Evolutionary conservation across 2,329 filamentous ascomycete genomes (phyloP).

Genomic region (Talaromyces islandicus): DNA sequence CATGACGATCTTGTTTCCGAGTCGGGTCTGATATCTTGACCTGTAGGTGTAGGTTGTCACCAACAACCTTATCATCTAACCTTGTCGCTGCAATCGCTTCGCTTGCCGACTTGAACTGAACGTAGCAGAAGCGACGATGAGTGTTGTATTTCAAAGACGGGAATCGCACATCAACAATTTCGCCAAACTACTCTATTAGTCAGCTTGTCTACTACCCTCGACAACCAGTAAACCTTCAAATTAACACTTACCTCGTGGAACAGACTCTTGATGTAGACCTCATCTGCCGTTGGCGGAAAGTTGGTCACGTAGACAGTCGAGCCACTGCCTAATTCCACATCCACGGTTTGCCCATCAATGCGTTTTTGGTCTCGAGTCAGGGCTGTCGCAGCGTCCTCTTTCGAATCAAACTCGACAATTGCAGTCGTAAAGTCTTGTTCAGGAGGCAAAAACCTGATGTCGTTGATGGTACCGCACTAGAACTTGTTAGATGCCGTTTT

Average conservation of each 20-base stretch:
- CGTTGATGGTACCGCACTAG: conserved; percentile 72
- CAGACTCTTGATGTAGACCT: conserved; percentile 49
- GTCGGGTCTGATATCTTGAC: conserved; percentile 80
- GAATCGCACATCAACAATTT: conserved; percentile 79
- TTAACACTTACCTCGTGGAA: conserved; percentile 47
- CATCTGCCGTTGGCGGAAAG: conserved; percentile 58
- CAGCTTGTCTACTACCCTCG: not conserved
- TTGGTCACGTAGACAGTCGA: conserved; percentile 88
- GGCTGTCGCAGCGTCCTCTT: conserved; percentile 75
- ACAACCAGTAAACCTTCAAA: not conserved
- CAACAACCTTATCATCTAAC: conserved; percentile 65
- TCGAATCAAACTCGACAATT: conserved; percentile 75
- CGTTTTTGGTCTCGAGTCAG: conserved; percentile 75
- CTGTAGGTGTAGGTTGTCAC: conserved; percentile 61
- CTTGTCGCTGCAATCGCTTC: conserved; percentile 65
- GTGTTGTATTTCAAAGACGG: conserved; percentile 87
- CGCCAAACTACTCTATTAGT: conserved; percentile 53
- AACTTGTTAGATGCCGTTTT: not conserved
- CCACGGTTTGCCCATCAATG: conserved; percentile 66
- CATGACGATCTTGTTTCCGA: conserved; percentile 70
- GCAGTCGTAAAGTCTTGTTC: conserved; percentile 60
- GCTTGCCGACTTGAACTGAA: conserved; percentile 71
- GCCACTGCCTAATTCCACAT: conserved; percentile 67
- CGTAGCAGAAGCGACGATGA: conserved; percentile 88
- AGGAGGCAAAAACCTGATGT: conserved; percentile 63